Conservation (phyloP, 257 asterid species). For the Echium plantagineum region DNA sequence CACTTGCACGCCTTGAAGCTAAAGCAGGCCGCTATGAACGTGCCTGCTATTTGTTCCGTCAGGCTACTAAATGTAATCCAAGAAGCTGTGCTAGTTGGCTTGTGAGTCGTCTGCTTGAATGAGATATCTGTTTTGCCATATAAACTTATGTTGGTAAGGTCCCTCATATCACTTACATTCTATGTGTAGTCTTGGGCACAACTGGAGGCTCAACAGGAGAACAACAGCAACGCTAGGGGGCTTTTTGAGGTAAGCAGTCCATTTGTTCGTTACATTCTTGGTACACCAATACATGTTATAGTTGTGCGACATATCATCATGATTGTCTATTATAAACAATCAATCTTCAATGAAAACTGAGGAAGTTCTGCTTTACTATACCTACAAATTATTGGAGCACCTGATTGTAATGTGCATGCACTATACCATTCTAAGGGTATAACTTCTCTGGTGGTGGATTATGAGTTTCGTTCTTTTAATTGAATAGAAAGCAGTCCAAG, state of each 20-base stretch:
- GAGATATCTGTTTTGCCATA: not conserved
- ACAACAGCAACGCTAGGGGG: constrained; percentile 41
- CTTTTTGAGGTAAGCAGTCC: constrained; percentile 65
- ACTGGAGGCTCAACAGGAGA: constrained; percentile 80
- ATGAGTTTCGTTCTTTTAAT: constrained; percentile 3
- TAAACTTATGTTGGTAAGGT: not conserved
- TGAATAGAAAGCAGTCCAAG: constrained; percentile 77
- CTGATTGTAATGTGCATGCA: too few species aligned
- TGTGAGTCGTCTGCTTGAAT: constrained; percentile 35
- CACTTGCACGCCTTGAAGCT: constrained; percentile 88
- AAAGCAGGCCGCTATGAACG: constrained; percentile 65
- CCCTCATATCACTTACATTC: not conserved
- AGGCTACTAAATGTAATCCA: constrained; percentile 80
- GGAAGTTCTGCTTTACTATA: too few species aligned
- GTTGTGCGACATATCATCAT: not conserved
- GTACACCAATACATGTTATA: too few species aligned
- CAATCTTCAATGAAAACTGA: too few species aligned
- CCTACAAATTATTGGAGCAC: too few species aligned
- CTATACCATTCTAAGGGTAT: not conserved
- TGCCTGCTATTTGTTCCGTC: constrained; percentile 79
- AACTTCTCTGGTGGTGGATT: not conserved
- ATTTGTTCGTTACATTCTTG: too few species aligned
- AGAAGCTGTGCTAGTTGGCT: constrained; percentile 99
- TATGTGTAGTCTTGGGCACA: constrained; percentile 88
- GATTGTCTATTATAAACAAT: too few species aligned